These are phyloP conservation scores for Calonectria pteridis DNA, from an alignment of 2,329 filamentous ascomycete species.

Conservation along the genomic window DNA sequence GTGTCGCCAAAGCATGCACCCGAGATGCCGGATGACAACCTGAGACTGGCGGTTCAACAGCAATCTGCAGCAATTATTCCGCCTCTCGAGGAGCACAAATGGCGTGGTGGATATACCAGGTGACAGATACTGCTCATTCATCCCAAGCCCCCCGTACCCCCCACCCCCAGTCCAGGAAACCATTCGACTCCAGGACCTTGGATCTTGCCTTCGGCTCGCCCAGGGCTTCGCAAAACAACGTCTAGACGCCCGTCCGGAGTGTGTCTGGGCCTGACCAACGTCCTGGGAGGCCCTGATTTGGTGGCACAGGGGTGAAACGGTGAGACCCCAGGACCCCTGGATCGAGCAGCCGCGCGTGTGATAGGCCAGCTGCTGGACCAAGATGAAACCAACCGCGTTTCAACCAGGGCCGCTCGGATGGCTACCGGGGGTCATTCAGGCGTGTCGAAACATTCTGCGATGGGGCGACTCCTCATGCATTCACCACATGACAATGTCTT, in stretches of 20 bases:
- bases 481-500: constrained; percentile 23
- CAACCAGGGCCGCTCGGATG: constrained; percentile 40
- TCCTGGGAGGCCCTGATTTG: constrained; percentile 29
- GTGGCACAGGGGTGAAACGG: constrained; percentile 43
- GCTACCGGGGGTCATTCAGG: constrained; percentile 33
- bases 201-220: neutral
- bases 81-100: neutral
- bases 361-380: constrained; percentile 40
- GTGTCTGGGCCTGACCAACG: neutral
- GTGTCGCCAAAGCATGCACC: constrained; percentile 5
- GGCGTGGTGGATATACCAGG: neutral
- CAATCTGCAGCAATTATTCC: constrained; percentile 17
- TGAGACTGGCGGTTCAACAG: constrained; percentile 9
- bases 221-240: neutral
- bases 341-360: constrained; percentile 41
- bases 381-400: constrained; percentile 47
- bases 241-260: constrained; percentile 7
- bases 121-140: neutral
- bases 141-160: neutral
- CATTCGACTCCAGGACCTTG: neutral
- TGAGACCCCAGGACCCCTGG: constrained; percentile 41
- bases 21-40: neutral
- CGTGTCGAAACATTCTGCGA: constrained; percentile 24
- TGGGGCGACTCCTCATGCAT: constrained; percentile 18
- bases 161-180: neutral